Evolutionary conservation across 1,139 yeast genomes (phyloP), one percentile per base, ranked within the genome.

Genomic region (Diutina mesorugosa): DNA sequence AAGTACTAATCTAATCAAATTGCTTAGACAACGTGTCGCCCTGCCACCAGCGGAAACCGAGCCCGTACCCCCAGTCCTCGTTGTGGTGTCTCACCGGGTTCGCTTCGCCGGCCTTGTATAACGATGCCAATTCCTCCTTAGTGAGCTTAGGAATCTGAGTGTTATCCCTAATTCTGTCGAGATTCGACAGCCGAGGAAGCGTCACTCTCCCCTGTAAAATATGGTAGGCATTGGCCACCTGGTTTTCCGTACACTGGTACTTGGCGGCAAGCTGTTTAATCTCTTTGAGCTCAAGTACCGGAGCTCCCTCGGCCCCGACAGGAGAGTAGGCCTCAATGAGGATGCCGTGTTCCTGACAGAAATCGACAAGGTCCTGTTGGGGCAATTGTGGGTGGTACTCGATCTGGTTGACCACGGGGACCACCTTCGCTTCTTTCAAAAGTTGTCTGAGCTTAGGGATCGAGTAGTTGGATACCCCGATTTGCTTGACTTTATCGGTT

Each of bases 71-170:
- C 75, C 74, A 73, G 5, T 67, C 67, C 59, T 72, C 76, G 57
- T 62, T 66, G 46, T 62, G 63, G 59, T 71, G 70, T 59, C 78
- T 66, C 38, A 60, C 69, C 26, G 85, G 83, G 18, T 78, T 63
- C 3, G 70, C 64, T 6, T 60, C 67, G 7, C 86, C 86, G 55
- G 76, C 59, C 32, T 73, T 60, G 59, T 77, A 78, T 57, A 82
- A 66, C 6, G 62, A 61, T 0, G 64, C 63, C 54, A 81, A 62
- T 41, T 81, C 86, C 18, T 77, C 77, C 28, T 66, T 60, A 1
- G 77, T 67, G 55, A 80, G 66, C 8, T 70, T 70, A 1, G 79
- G 79, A 56, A 77, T 67, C 18, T 30, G 18, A 6, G 21, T 60
- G 52, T 63, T 70, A 1, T 65, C 63, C 59, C 64, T 69, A 57